Base-by-base conservation (phyloP, 768 basidiomycete genomes). In the Russula vinacea region DNA sequence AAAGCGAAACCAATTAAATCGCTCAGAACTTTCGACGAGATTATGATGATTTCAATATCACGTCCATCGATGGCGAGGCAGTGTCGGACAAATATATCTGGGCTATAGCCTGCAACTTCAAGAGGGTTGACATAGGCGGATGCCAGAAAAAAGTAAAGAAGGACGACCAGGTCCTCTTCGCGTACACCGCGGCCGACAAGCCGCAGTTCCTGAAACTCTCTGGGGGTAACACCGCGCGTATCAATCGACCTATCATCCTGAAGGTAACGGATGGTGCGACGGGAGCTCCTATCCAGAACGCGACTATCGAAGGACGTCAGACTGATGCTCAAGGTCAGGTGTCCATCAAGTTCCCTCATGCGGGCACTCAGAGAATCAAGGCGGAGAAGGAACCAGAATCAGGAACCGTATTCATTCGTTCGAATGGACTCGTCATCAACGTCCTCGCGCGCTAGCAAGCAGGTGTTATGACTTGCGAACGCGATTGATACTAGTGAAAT, bases 111-210 rank as follows among this genome's bases (percentile, higher is more conserved):
- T 55, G n/a, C 35, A 37, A 55, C n/a, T n/a, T n/a, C n/a, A n/a
- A n/a, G n/a, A n/a, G n/a, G n/a, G n/a, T 6, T 2, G 0, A 5
- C 2, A 37, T 55, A 6, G 53, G 53, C 5, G 53, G 53, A 37
- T 55, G 53, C 53, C 53, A 55, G 3, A 22, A 55, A 24, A 22
- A 37, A 17, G 53, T 55, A 2, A 39, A 55, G 33, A 22, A 13
- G 53, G 35, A 24, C 16, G 53, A 55, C n/a, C 13, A 55, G 22
- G 53, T 55, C 33, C 35, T 55, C 37, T 55, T 55, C 22, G 53
- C 53, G 8, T 22, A 16, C 14, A n/a, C n/a, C 35, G 16, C 35
- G 35, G 8, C n/a, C 32, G 2, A 11, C 4, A 24, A 55, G 37
- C 24, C 7, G 13, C 5, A 37, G 39, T 39, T 13, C 24, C 53